These are phyloP conservation scores for Cutaneotrichosporon mucoides DNA, from an alignment of 1,284 basidiomycete genomes.

Conservation along the genomic window DNA sequence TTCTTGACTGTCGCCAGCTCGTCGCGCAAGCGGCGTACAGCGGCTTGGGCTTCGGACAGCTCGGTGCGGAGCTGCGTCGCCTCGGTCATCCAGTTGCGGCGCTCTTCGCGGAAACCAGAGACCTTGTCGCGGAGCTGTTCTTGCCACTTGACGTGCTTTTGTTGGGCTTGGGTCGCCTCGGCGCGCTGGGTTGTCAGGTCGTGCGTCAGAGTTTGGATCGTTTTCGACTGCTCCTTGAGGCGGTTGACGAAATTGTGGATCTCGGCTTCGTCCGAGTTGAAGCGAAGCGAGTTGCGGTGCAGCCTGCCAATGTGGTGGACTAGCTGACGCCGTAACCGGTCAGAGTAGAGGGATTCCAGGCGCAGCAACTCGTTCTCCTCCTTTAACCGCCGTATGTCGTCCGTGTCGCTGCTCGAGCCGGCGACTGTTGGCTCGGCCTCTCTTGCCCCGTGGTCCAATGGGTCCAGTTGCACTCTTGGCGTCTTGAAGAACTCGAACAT, in stretches of 20 bases:
- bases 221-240: slow-evolving; percentile 40
- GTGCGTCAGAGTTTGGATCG: slow-evolving; percentile 32
- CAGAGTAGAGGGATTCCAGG: slow-evolving; percentile 34
- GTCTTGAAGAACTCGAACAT: slow-evolving; percentile 29
- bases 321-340: slow-evolving; percentile 37
- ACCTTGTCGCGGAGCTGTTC: slow-evolving; percentile 41
- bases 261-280: slow-evolving; percentile 45
- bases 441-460: not conserved
- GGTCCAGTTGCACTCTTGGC: slow-evolving; percentile 7
- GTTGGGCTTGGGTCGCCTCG: slow-evolving; percentile 38
- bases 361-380: slow-evolving; percentile 37
- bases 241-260: slow-evolving; percentile 45
- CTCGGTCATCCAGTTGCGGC: slow-evolving; percentile 37
- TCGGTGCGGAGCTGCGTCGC: slow-evolving; percentile 31
- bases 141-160: slow-evolving; percentile 45
- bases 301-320: slow-evolving; percentile 42
- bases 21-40: slow-evolving; percentile 29
- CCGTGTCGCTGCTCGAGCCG: slow-evolving; percentile 2
- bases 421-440: slow-evolving; percentile 11
- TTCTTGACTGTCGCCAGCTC: slow-evolving; percentile 44
- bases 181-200: slow-evolving; percentile 34
- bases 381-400: slow-evolving; percentile 14
- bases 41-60: slow-evolving; percentile 28
- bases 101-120: slow-evolving; percentile 37
- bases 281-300: slow-evolving; percentile 37